Base-by-base conservation (phyloP, 768 basidiomycete species). In the Pisolithus sp. region DNA sequence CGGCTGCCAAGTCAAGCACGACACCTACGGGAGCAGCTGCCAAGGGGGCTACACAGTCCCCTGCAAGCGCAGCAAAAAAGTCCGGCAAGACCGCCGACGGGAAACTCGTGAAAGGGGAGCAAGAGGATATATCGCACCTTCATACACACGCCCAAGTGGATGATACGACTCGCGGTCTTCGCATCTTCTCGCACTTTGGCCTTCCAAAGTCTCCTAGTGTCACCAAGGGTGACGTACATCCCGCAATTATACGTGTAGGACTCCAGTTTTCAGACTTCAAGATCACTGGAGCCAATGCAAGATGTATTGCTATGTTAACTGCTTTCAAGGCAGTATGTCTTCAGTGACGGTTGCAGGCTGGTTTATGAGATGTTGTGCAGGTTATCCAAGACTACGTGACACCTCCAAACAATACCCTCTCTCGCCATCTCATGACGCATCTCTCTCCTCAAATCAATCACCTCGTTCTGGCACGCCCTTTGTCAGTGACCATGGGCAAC, bases 401-500 rank as follows among this genome's bases (percentile, higher is more conserved):
- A 7, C 93, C 93, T 7, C 80, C 80, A 2, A 85, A 92, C 58
- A 92, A 82, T 49, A 91, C 90, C 2, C 80, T 96, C 28, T 88
- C 92, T 10, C 81, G 93, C 50, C 92, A 96, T 73, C 78, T 96
- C 43, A 89, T 91, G 80, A 89, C 88, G 9, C 82, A 94, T 69
- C 78, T 96, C 38, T 93, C 91, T 3, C 90, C 91, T 20, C 93
- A 96, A 76, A 95, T 96, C 58, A 85, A 85, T 17, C 85, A 94
- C 68, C 79, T 95, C 9, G 89, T 93, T 7, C 80, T 85, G 38
- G 89, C 91, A 18, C 78, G 93, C 46, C 89, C 92, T 0, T 88
- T 94, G 86, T 88, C 90, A 17, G 83, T 92, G 20, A 89, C 91
- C 23, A 93, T 94, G 89, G 92, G 93, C 0, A 95, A 93, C 63